Conservation (phyloP, 176 grass and related monocot genomes). For the Melocanna baccifera region DNA sequence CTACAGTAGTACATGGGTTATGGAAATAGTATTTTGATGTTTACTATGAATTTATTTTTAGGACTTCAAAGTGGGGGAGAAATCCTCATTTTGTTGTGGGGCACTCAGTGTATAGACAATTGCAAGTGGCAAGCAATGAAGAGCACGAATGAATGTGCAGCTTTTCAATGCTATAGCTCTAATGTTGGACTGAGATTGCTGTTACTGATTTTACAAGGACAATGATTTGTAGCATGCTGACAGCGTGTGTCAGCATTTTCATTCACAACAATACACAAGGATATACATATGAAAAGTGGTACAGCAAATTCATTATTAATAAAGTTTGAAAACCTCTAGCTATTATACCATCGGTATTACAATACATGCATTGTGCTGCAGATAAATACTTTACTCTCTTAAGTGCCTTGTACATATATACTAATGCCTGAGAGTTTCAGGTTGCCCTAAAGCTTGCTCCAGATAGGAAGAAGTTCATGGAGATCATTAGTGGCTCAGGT, state of each 20-base stretch:
- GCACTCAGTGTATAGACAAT: background rate
- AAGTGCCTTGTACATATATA: background rate
- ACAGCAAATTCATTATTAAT: background rate
- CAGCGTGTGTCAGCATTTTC: background rate
- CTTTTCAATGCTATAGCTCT: background rate
- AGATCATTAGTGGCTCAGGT: constrained; percentile 65
- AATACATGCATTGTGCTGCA: background rate
- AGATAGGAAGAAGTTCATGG: constrained; percentile 89
- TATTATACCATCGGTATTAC: background rate
- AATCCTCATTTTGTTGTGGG: background rate
- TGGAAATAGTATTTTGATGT: background rate
- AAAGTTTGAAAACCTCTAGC: background rate
- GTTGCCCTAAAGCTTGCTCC: constrained; percentile 76
- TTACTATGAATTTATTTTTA: background rate
- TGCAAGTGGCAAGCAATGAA: background rate
- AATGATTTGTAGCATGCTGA: background rate
- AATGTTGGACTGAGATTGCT: background rate
- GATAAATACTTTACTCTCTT: background rate
- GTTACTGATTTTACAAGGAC: background rate
- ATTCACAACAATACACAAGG: background rate
- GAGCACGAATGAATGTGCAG: background rate
- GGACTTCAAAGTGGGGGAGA: background rate
- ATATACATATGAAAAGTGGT: background rate
- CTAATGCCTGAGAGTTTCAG: constrained; percentile 27
- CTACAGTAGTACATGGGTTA: background rate